Evolutionary conservation across 306 rosid genomes (phyloP).

Genomic region (Prunus mongolica): DNA sequence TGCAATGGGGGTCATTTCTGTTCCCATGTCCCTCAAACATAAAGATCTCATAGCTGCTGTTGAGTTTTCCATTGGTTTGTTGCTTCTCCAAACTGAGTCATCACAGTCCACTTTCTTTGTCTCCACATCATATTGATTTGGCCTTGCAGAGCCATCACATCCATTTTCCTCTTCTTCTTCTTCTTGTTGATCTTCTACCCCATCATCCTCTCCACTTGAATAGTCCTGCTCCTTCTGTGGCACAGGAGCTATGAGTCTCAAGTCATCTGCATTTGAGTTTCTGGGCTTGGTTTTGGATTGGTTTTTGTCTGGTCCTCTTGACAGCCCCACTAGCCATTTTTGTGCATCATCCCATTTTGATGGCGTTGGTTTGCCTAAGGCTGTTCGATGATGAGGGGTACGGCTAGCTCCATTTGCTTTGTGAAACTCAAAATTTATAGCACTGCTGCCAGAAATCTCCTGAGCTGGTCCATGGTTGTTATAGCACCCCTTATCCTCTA

Average conservation of each 20-base stretch:
- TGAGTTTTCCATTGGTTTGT: slow-evolving; percentile 37
- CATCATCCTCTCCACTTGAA: slow-evolving; percentile 40
- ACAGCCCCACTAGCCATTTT: slow-evolving; percentile 89
- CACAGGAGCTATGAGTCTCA: slow-evolving; percentile 83
- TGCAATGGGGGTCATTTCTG: slow-evolving; percentile 97
- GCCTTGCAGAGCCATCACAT: slow-evolving; percentile 15
- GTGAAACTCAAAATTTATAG: slow-evolving; percentile 65
- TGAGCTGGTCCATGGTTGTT: slow-evolving; percentile 49
- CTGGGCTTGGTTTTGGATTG: slow-evolving; percentile 71
- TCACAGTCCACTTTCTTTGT: slow-evolving; percentile 74
- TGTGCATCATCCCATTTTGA: slow-evolving; percentile 99
- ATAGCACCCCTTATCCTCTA: slow-evolving; percentile 71
- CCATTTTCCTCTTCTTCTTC: slow-evolving; percentile 19
- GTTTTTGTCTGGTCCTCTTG: slow-evolving; percentile 73
- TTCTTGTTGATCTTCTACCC: slow-evolving; percentile 24
- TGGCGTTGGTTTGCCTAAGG: slow-evolving; percentile 78
- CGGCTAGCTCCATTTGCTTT: slow-evolving; percentile 52
- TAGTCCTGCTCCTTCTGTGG: slow-evolving; percentile 80
- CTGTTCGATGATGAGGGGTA: slow-evolving; percentile 50
- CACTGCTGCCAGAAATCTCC: slow-evolving; percentile 42
- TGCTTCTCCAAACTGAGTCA: slow-evolving; percentile 67
- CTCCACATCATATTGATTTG: slow-evolving; percentile 42
- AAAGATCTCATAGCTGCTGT: slow-evolving; percentile 45
- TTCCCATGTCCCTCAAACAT: slow-evolving; percentile 95
- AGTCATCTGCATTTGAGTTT: slow-evolving; percentile 91